Conservation (phyloP, 1,284 basidiomycete species). For the Trichosporon sp. region DNA sequence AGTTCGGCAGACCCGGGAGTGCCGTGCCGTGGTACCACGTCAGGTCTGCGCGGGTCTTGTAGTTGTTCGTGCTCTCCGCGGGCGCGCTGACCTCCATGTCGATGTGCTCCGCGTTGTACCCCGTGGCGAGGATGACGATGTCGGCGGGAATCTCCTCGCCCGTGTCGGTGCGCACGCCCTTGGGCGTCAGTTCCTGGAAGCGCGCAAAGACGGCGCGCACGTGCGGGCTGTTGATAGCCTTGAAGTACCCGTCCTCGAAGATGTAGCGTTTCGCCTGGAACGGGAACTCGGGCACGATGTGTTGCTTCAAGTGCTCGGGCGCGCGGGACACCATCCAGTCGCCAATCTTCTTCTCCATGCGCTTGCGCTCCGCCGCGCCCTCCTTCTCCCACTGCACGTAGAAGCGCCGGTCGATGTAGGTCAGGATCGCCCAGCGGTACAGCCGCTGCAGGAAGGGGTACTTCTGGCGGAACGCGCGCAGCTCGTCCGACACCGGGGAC, state of each 20-base stretch:
- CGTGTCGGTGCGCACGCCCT: conserved; percentile 30
- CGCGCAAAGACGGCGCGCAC: conserved; percentile 32
- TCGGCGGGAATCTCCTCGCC: conserved; percentile 33
- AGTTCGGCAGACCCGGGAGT: conserved; percentile 38
- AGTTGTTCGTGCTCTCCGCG: conserved; percentile 14
- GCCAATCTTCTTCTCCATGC: conserved; percentile 5
- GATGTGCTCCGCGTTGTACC: conserved; percentile 23
- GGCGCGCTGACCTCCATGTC: conserved; percentile 16
- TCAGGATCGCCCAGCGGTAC: conserved; percentile 7
- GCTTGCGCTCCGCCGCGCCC: conserved; percentile 20
- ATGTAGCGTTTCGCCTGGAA: conserved; percentile 39
- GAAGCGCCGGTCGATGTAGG: conserved; percentile 26
- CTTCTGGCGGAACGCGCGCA: neutral
- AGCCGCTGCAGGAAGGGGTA: conserved; percentile 15
- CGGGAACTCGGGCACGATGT: conserved; percentile 23
- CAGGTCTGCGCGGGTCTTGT: conserved; percentile 23
- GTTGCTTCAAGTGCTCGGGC: conserved; percentile 16
- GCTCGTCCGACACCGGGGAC: conserved; percentile 10
- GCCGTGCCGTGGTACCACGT: conserved; percentile 28
- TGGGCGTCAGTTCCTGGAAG: conserved; percentile 15
- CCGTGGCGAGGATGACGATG: conserved; percentile 33
- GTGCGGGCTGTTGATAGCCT: conserved; percentile 37
- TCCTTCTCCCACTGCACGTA: conserved; percentile 24
- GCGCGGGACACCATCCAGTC: conserved; percentile 16
- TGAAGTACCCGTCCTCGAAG: conserved; percentile 40